Base-by-base conservation (phyloP, 2,329 filamentous ascomycete genomes). In the Magnaporthiopsis poae region DNA sequence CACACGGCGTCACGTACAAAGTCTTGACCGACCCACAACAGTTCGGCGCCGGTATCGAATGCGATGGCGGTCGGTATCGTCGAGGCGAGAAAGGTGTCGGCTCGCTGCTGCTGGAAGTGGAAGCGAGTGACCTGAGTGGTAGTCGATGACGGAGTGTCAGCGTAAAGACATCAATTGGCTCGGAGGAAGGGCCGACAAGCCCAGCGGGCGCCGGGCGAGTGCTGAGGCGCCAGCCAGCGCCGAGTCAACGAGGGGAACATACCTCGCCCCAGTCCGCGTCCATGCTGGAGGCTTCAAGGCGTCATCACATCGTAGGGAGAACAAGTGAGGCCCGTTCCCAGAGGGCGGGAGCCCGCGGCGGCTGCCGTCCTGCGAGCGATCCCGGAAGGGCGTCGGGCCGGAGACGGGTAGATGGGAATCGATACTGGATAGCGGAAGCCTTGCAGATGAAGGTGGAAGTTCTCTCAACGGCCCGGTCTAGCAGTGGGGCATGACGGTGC, bases 1-100 rank as follows among this genome's bases (percentile, higher is more conserved):
- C 21, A 52, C 15, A 15, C 36, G 12, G 12, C 36, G 46, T 35
- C 15, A 62, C 52, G 81, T 82, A 95, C 91, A 82, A 88, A 91
- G 80, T 95, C 91, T 77, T 95, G 96, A 62, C 93, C 96, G 3
- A 88, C 87, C 95, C 96, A 99, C 65, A 99, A 79, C 52, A 99
- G 84, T 77, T 99, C 95, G 76, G 96, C 90, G 59, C 84, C 83
- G 67, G 89, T 90, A 77, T 99, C 95, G 77, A 99, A 99, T 63
- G 90, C 89, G 76, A 97, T 85, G 27, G 46, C 61, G 33, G 35
- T 61, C 18, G 46, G 64, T 46, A 59, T 39, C 64, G 59, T 29
- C 56, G 35, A 59, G 36, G n/a, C 33, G 18, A 56, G 46, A 11
- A 56, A 56, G 46, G 21, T 56, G 46, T 56, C 46, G 8, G 46